Conservation (phyloP, 495 filamentous ascomycete genomes). For the Daldinia loculata region DNA sequence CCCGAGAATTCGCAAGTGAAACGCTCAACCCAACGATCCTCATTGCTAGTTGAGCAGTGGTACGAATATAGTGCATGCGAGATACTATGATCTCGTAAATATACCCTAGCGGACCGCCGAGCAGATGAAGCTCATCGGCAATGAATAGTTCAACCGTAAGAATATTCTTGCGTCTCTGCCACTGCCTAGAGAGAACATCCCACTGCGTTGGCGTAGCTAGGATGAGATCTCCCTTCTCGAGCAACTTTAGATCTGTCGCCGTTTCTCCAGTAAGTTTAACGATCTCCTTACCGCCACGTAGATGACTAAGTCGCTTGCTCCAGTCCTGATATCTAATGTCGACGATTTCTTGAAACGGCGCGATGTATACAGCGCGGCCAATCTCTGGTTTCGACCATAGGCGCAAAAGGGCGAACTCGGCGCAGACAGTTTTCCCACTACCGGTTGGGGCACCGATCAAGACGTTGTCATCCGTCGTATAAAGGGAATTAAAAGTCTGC, state of each 20-base stretch:
- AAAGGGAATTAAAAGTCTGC: slow-evolving; percentile 93
- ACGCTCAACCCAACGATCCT: slow-evolving; percentile 92
- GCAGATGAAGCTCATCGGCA: slow-evolving; percentile 93
- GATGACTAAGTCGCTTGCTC: slow-evolving; percentile 73
- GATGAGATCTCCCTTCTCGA: slow-evolving; percentile 89
- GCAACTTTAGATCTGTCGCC: slow-evolving; percentile 86
- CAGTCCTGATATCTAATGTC: slow-evolving; percentile 83
- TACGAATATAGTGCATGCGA: slow-evolving; percentile 94
- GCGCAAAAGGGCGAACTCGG: slow-evolving; percentile 88
- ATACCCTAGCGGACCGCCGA: slow-evolving; percentile 90
- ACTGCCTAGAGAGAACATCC: slow-evolving; percentile 94
- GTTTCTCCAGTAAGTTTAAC: slow-evolving; percentile 95
- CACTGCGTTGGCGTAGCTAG: slow-evolving; percentile 93
- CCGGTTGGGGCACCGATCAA: slow-evolving; percentile 90
- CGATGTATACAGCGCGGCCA: slow-evolving; percentile 91
- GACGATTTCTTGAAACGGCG: slow-evolving; percentile 94
- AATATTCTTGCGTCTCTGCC: slow-evolving; percentile 95
- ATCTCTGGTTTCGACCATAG: slow-evolving; percentile 81
- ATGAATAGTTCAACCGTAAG: slow-evolving; percentile 92
- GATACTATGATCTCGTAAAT: slow-evolving; percentile 96
- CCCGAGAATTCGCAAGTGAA: slow-evolving; percentile 89
- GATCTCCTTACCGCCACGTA: slow-evolving; percentile 88
- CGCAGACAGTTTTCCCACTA: slow-evolving; percentile 95
- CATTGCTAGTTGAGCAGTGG: slow-evolving; percentile 84
- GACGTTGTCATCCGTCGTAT: slow-evolving; percentile 88